phyloP scores from a whole-genome alignment of 139 green algal species.

The Chlamydomonas sp. region DNA sequence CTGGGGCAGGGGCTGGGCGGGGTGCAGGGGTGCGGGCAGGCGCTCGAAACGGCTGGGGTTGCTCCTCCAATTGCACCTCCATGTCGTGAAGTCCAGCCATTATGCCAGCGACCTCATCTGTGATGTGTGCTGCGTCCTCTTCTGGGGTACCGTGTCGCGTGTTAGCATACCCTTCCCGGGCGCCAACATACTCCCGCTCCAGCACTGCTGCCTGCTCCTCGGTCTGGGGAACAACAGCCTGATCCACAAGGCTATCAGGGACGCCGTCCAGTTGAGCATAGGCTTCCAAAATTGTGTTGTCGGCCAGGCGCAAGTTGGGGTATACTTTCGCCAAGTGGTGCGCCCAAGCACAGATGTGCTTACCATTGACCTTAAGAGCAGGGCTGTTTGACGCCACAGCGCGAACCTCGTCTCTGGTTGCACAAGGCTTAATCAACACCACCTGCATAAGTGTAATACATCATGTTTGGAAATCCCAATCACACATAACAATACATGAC shows the following conservation, averaged over 20 bases:
- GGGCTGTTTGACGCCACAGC: neutral
- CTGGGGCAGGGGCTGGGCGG: neutral
- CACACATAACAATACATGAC: neutral
- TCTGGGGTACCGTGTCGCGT: neutral
- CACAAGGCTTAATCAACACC: neutral
- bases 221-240: neutral
- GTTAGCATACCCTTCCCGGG: neutral
- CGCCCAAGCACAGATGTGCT: neutral
- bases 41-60: neutral
- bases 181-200: neutral
- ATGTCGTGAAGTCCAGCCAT: neutral
- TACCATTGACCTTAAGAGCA: neutral
- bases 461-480: too few species aligned
- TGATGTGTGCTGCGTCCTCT: neutral
- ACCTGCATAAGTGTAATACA: neutral
- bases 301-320: neutral
- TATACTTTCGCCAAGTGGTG: neutral
- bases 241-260: neutral
- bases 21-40: neutral
- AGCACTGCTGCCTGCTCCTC: neutral
- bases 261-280: neutral
- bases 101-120: neutral
- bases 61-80: neutral
- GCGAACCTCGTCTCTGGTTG: neutral
- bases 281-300: neutral